These are phyloP conservation scores for Microcos paniculata DNA, from an alignment of 345 rosid genomes.

Conservation along the genomic window DNA sequence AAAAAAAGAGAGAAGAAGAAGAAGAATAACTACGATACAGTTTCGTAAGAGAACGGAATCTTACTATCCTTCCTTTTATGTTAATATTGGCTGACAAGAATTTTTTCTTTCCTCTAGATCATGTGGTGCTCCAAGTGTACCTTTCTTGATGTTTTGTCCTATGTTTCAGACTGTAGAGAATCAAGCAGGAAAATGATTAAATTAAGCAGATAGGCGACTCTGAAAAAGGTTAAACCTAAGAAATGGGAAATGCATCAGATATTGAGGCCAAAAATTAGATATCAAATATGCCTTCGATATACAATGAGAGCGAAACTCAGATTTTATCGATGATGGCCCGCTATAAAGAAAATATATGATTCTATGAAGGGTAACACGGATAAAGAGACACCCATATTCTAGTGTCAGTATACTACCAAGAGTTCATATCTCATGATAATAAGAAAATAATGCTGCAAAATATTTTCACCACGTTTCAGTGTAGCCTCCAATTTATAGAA, in stretches of 20 bases:
- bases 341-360: neutral
- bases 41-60: neutral
- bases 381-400: neutral
- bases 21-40: neutral
- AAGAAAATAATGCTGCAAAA: neutral
- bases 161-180: neutral
- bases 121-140: neutral
- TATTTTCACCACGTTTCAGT: neutral
- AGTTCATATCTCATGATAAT: too few species aligned
- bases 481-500: too few species aligned
- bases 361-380: too few species aligned
- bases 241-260: neutral
- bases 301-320: neutral
- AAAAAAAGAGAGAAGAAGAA: neutral
- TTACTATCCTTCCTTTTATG: neutral
- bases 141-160: neutral
- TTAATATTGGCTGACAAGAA: neutral
- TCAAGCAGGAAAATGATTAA: neutral
- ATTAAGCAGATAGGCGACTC: neutral
- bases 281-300: neutral
- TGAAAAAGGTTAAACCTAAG: neutral
- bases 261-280: neutral
- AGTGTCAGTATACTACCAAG: too few species aligned
- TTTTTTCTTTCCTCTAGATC: neutral
- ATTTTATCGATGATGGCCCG: neutral